These are phyloP conservation scores for Xylaria sp. DNA, from an alignment of 2,329 filamentous ascomycete species.

Conservation along the genomic window DNA sequence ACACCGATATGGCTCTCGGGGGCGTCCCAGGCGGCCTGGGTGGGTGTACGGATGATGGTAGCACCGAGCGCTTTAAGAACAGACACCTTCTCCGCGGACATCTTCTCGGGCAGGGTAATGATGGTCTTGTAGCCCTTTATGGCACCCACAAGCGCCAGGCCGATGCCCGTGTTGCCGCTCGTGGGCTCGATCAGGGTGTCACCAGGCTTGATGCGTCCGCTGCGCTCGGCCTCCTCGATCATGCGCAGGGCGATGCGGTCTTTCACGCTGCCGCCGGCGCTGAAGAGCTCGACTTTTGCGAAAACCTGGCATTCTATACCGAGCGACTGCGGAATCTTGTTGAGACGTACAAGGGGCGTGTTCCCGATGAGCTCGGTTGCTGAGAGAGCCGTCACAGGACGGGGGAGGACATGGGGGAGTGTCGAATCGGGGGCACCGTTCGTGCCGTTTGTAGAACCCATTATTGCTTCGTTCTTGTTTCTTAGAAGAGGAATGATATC, in stretches of 20 bases:
- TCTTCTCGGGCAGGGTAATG: constrained; percentile 98
- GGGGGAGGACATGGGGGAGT: constrained; percentile 44
- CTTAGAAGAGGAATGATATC: too few species aligned
- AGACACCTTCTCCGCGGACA: constrained; percentile 97
- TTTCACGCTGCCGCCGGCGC: constrained; percentile 92
- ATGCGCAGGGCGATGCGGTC: constrained; percentile 96
- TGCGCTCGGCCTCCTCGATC: constrained; percentile 94
- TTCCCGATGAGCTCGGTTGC: constrained; percentile 92
- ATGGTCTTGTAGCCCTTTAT: constrained; percentile 99
- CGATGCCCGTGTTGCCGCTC: constrained; percentile 97
- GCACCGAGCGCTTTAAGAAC: constrained; percentile 93
- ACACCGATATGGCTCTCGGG: constrained; percentile 98
- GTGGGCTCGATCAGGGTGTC: constrained; percentile 98
- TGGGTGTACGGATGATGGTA: constrained; percentile 97
- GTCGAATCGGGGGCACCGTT: constrained; percentile 34
- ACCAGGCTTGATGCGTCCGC: constrained; percentile 93
- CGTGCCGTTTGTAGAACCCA: constrained; percentile 36
- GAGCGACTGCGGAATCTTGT: constrained; percentile 89
- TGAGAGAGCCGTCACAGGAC: constrained; percentile 58
- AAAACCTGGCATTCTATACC: constrained; percentile 91
- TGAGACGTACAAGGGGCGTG: constrained; percentile 93
- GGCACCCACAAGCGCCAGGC: constrained; percentile 89
- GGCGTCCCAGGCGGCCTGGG: constrained; percentile 91
- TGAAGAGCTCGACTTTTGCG: constrained; percentile 92
- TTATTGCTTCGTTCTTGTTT: constrained; percentile 24